Evolutionary conservation across 441 rosid genomes (phyloP).

Genomic region (Erodium moschatum): DNA sequence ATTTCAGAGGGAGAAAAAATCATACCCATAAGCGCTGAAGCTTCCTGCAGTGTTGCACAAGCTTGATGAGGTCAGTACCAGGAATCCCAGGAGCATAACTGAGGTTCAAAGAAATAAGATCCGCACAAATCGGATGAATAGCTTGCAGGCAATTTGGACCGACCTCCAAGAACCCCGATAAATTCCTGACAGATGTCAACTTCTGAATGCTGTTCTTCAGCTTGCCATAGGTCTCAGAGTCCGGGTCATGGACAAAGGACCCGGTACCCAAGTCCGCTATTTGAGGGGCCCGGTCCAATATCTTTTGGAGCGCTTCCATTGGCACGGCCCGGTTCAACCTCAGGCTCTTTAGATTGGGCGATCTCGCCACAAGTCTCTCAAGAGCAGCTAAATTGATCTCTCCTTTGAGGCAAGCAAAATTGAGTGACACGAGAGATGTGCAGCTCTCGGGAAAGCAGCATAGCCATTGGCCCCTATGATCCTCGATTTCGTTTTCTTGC

Average conservation of each 20-base stretch:
- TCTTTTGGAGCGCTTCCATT: slow-evolving; percentile 49
- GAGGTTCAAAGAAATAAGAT: slow-evolving; percentile 61
- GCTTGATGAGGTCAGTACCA: slow-evolving; percentile 48
- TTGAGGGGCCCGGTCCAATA: slow-evolving; percentile 57
- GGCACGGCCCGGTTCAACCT: slow-evolving; percentile 71
- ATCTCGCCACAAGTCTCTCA: slow-evolving; percentile 79
- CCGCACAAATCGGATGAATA: slow-evolving; percentile 47
- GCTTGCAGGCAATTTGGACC: slow-evolving; percentile 52
- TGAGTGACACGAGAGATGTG: slow-evolving; percentile 66
- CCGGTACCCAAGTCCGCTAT: slow-evolving; percentile 74
- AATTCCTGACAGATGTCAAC: slow-evolving; percentile 51
- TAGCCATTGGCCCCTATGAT: slow-evolving; percentile 81
- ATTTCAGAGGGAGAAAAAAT: background rate
- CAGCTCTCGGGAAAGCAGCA: slow-evolving; percentile 69
- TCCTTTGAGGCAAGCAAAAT: slow-evolving; percentile 89
- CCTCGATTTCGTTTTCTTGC: slow-evolving; percentile 90
- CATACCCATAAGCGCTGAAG: slow-evolving; percentile 82
- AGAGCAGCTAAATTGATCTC: slow-evolving; percentile 64
- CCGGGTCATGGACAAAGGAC: slow-evolving; percentile 52
- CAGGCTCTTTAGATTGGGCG: slow-evolving; percentile 72
- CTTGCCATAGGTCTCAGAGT: slow-evolving; percentile 44
- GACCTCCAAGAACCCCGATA: slow-evolving; percentile 81
- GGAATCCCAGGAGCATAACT: slow-evolving; percentile 74
- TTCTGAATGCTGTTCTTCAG: slow-evolving; percentile 38
- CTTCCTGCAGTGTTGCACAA: slow-evolving; percentile 52